Conservation (phyloP, 768 basidiomycete species). For the Pisolithus tinctorius region DNA sequence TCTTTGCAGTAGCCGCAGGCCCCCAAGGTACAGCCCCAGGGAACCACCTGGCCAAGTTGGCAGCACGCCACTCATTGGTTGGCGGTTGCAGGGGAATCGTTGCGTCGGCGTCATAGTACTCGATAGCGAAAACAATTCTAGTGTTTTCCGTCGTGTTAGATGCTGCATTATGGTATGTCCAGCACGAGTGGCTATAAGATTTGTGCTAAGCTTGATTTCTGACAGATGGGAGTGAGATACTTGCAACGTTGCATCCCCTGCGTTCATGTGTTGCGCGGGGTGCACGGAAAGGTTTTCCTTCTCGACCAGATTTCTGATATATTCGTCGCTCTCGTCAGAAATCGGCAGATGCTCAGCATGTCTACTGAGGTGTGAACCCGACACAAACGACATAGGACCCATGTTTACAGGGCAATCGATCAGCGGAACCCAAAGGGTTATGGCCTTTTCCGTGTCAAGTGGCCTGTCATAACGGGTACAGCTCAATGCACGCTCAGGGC, state of each 20-base stretch:
- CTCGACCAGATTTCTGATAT: background rate
- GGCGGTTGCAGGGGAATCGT: background rate
- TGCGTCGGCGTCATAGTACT: background rate
- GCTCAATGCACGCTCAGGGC: background rate
- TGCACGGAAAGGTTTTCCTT: no score
- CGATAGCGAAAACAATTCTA: no score
- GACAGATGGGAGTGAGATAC: background rate
- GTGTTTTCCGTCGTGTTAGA: no score
- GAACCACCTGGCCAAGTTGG: slow-evolving; percentile 5
- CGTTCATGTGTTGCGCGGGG: no score
- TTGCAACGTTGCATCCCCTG: slow-evolving; percentile 1
- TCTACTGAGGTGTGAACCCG: no score
- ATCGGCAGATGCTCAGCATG: background rate
- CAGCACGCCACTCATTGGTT: background rate
- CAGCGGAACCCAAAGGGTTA: no score
- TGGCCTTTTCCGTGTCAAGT: slow-evolving; percentile 2
- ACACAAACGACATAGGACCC: no score
- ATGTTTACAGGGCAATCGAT: no score
- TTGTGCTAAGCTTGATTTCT: background rate
- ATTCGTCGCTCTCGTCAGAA: slow-evolving; percentile 1
- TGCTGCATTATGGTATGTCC: no score
- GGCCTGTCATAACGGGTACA: background rate
- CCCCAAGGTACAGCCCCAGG: background rate
- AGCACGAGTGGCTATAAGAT: slow-evolving; percentile 1
- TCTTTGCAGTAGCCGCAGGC: slow-evolving; percentile 1